A percentile compares a stretch with the other conserved stretches of the same genome.
Conservation (phyloP, 2,329 filamentous ascomycete genomes). For the Aspergillus sclerotialis region DNA sequence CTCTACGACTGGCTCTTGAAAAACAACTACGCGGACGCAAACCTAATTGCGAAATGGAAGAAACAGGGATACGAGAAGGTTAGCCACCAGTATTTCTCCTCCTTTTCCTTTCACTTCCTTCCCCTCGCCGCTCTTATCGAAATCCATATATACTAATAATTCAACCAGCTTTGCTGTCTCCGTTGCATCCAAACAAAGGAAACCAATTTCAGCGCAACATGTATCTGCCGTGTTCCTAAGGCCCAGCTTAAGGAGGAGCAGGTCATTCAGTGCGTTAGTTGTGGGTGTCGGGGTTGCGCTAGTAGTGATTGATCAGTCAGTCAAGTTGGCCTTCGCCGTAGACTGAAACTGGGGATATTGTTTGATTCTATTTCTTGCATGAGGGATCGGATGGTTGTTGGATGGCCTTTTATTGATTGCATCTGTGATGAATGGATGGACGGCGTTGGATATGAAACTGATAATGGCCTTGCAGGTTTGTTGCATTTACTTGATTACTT, state of each 20-base stretch:
- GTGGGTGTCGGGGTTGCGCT: slow-evolving; percentile 84
- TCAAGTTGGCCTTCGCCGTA: background rate
- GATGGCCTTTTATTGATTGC: no score
- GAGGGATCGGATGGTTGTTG: no score
- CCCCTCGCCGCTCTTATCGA: no score
- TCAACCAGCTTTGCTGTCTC: slow-evolving; percentile 88
- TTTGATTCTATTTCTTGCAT: no score
- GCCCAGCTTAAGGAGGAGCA: slow-evolving; percentile 84
- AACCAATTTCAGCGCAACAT: slow-evolving; percentile 97
- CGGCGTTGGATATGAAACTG: no score
- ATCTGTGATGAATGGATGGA: no score
- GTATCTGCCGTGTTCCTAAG: slow-evolving; percentile 90
- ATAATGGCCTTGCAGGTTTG: no score
- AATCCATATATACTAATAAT: no score
- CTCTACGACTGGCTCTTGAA: slow-evolving; percentile 96
- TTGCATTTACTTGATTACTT: no score
- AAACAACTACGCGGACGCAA: slow-evolving; percentile 90
- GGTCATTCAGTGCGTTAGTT: slow-evolving; percentile 88
- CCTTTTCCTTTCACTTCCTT: no score
- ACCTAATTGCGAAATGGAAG: slow-evolving; percentile 99
- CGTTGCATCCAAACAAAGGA: slow-evolving; percentile 99
- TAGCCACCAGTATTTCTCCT: slow-evolving; percentile 18
- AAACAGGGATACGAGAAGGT: slow-evolving; percentile 98
- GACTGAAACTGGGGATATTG: slow-evolving; percentile 5
- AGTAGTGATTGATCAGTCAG: slow-evolving; percentile 60